These are phyloP conservation scores for Neurospora sp. DNA, from an alignment of 495 filamentous ascomycete genomes.

Conservation along the genomic window DNA sequence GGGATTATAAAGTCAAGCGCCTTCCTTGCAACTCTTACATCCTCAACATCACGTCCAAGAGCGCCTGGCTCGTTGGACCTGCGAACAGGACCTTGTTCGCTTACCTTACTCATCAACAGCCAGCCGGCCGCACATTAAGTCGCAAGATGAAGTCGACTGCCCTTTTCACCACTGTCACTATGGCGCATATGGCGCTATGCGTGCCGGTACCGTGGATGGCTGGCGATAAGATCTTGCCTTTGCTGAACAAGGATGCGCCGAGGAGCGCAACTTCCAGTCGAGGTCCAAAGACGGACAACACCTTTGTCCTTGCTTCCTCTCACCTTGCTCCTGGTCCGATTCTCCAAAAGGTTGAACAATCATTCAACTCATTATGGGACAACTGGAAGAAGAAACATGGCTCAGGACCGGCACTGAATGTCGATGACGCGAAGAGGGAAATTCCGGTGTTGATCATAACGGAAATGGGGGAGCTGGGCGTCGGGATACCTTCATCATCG, in stretches of 20 bases:
- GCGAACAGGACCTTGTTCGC: background rate
- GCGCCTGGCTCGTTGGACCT: background rate
- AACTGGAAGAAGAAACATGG: background rate
- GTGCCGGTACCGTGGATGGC: slow-evolving; percentile 6
- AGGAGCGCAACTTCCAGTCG: background rate
- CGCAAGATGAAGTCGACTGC: slow-evolving; percentile 12
- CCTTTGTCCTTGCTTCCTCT: background rate
- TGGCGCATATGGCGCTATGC: slow-evolving; percentile 9
- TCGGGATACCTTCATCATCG: background rate
- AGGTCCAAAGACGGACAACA: background rate
- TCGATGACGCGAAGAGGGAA: background rate
- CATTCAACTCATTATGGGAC: background rate
- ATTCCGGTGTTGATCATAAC: background rate
- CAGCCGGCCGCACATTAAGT: background rate
- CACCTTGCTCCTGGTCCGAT: background rate
- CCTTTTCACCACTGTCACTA: slow-evolving; percentile 10
- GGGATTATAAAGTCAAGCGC: background rate
- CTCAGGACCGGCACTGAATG: background rate
- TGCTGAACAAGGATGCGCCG: background rate
- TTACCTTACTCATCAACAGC: background rate
- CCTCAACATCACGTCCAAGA: background rate
- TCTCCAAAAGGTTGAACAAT: background rate
- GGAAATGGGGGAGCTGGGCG: slow-evolving; percentile 8
- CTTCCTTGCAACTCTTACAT: background rate
- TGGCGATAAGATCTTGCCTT: background rate